Percentiles rank a stretch among this genome's conserved stretches.
These are phyloP conservation scores for Pseudocercospora pini-densiflorae DNA, from an alignment of 2,329 filamentous ascomycete genomes.

Conservation along the genomic window DNA sequence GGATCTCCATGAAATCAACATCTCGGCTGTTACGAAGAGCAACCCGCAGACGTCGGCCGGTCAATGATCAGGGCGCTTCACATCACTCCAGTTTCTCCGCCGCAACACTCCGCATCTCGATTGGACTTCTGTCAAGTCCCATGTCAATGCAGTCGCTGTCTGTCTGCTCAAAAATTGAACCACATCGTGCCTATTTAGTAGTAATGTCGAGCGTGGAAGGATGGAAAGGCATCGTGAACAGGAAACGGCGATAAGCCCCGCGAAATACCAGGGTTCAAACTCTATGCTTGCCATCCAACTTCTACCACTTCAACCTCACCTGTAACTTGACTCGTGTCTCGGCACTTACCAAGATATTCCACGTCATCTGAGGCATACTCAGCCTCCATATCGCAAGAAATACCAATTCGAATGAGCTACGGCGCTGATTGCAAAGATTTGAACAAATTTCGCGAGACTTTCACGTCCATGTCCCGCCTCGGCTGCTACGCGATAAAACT, in stretches of 20 bases:
- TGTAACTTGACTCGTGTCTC: not conserved
- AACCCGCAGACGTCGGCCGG: not conserved
- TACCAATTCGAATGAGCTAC: too few relatives aligned
- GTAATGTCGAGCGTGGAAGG: too few relatives aligned
- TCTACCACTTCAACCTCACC: not conserved
- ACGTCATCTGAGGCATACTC: not conserved
- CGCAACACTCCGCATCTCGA: not conserved
- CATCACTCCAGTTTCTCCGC: not conserved
- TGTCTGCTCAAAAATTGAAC: not conserved
- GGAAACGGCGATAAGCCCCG: not conserved
- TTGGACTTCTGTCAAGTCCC: not conserved
- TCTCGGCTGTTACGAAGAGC: too few relatives aligned
- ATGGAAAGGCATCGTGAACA: not conserved
- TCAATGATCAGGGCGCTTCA: not conserved
- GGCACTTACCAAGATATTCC: not conserved
- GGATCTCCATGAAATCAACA: too few relatives aligned
- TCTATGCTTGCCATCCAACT: not conserved
- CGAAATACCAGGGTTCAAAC: constrained; percentile 3
- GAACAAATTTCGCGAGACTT: not conserved
- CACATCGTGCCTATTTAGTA: not conserved
- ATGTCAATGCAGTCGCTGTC: not conserved
- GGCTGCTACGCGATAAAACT: constrained; percentile 16
- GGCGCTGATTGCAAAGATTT: not conserved
- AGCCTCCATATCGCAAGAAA: not conserved
- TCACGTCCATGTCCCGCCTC: constrained; percentile 23